Base-by-base conservation (phyloP, 495 filamentous ascomycete species). In the Aspergillus avenaceus region DNA sequence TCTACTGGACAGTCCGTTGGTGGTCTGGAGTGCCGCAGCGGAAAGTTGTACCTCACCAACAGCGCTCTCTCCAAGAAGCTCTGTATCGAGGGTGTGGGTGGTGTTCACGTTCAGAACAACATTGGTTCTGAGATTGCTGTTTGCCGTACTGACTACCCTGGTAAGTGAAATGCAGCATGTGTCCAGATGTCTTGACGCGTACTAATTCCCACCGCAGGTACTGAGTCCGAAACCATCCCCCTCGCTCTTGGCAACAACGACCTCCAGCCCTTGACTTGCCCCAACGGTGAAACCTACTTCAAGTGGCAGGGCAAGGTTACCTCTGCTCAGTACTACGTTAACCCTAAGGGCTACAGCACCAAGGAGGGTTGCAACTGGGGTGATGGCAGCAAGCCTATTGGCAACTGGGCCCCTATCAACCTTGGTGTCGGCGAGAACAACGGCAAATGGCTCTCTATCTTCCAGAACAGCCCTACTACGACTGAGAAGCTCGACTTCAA, bases 91-190 rank as follows among this genome's bases (percentile, higher is more conserved):
- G 93, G 92, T 50, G 78, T 80, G 45, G 80, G 81, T 23, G 81
- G 83, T 58, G 79, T 96, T 48, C 72, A 74, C 42, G 79, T 95
- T 47, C 63, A 82, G 66, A 98, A 96, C 75, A 77, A 82, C 41
- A 67, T 97, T 26, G 59, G 61, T 29, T 50, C 76, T 12, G 69
- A 77, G 27, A 84, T 87, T 34, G 79, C 89, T 36, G 75, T 96
- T 52, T 98, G 93, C 81, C 90, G 91, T 64, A 97, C 93, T 42
- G 91, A 97, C 63, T 98, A 98, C 68, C 93, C 93, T 48, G 93
- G 88, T 60, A 45, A 56, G 58, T 54, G 4, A 8, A 5, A n/a
- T 26, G 13, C 4, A 4, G 12, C 32, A 37, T 3, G 0, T 5
- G 28, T 5, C 5, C 29, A 13, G 11, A 5, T 8, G 6, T 38